Evolutionary conservation across 1,139 yeast species (phyloP).

Genomic region (Candida labiduridarum): DNA sequence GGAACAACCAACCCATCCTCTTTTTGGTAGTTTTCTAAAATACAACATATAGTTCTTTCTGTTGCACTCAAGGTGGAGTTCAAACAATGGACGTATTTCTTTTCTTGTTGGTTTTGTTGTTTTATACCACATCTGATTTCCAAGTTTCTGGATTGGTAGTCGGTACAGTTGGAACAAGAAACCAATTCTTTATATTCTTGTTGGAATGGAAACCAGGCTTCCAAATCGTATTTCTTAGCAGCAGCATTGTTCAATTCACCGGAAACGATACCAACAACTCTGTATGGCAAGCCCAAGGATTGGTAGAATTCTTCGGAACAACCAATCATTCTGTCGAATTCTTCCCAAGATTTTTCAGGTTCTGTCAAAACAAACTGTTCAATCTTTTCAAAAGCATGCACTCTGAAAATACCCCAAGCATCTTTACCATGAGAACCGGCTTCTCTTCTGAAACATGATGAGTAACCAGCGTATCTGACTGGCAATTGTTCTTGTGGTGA

Average conservation of each 20-base stretch:
- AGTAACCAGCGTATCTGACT: constrained; percentile 93
- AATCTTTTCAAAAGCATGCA: constrained; percentile 96
- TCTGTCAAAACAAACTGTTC: constrained; percentile 96
- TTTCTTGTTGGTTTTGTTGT: constrained; percentile 92
- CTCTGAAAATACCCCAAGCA: constrained; percentile 99
- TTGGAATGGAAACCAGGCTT: constrained; percentile 99
- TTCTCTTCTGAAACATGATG: constrained; percentile 98
- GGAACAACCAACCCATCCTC: constrained; percentile 94
- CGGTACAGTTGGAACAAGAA: constrained; percentile 98
- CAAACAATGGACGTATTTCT: constrained; percentile 97
- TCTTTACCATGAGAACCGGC: constrained; percentile 99
- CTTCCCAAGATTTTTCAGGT: constrained; percentile 98
- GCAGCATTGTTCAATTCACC: constrained; percentile 99
- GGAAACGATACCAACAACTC: constrained; percentile 96
- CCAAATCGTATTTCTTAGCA: constrained; percentile 96
- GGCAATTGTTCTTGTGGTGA: constrained; percentile 97
- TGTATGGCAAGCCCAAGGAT: constrained; percentile 89
- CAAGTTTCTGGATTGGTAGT: constrained; percentile 96
- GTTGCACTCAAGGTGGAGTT: constrained; percentile 98
- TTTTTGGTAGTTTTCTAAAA: constrained; percentile 95
- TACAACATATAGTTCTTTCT: constrained; percentile 96
- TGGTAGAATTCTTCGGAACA: constrained; percentile 91
- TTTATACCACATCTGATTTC: constrained; percentile 99
- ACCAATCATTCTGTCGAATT: constrained; percentile 93
- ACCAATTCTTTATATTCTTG: constrained; percentile 97